phyloP scores from a whole-genome alignment of 352 stramenopile species.

The Discostella stelligera region DNA sequence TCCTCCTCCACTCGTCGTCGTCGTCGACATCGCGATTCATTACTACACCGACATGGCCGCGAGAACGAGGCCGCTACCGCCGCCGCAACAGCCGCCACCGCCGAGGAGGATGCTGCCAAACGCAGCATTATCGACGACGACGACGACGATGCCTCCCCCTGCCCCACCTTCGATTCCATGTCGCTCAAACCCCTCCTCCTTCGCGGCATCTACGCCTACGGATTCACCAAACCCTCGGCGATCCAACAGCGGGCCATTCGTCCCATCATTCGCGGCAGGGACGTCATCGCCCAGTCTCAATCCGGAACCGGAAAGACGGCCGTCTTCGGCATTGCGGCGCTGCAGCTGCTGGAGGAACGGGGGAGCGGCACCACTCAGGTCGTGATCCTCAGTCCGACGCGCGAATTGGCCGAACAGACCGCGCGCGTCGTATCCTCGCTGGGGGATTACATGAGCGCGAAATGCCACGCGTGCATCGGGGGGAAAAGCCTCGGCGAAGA shows the following conservation, averaged over 20 bases:
- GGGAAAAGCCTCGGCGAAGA: conserved; percentile 97
- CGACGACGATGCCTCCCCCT: conserved; percentile 29
- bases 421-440: conserved; percentile 95
- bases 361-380: conserved; percentile 93
- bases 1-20: conserved; percentile 29
- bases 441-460: conserved; percentile 93
- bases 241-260: conserved; percentile 98
- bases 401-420: conserved; percentile 99
- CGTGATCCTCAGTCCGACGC: conserved; percentile 97
- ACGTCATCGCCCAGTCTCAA: conserved; percentile 96
- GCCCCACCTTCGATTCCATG: conserved; percentile 75
- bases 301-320: conserved; percentile 90
- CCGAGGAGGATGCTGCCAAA: not conserved
- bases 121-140: not conserved
- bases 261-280: conserved; percentile 91
- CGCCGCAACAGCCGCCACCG: not conserved
- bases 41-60: not conserved
- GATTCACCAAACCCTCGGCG: conserved; percentile 96
- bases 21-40: conserved; percentile 14
- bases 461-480: conserved; percentile 97
- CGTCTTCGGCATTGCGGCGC: conserved; percentile 97
- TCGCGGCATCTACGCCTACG: conserved; percentile 83
- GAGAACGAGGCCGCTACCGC: not conserved
- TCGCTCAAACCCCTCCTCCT: conserved; percentile 72
- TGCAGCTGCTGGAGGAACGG: conserved; percentile 95